Evolutionary conservation across 305 asterid genomes (phyloP).

Genomic region (Fraxinus platypoda): DNA sequence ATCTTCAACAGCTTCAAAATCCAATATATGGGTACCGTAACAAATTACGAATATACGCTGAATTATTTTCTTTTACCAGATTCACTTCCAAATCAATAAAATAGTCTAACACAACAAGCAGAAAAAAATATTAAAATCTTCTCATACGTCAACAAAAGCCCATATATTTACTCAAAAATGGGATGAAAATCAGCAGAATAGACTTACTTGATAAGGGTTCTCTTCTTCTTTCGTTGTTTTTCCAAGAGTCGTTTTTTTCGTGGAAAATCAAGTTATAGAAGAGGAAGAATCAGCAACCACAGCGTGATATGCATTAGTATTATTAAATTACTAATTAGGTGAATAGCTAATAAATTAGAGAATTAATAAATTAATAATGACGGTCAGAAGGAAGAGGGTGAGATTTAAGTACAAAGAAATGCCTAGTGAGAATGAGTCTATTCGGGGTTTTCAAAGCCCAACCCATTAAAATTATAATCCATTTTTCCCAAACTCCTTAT

Average conservation of each 20-base stretch:
- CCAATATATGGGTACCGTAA: background rate
- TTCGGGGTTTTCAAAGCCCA: slow-evolving; percentile 37
- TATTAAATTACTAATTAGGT: slow-evolving; percentile 7
- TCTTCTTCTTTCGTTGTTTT: slow-evolving; percentile 11
- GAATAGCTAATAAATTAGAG: slow-evolving; percentile 15
- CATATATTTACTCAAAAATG: background rate
- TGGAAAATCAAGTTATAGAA: slow-evolving; percentile 25
- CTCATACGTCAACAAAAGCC: slow-evolving; percentile 14
- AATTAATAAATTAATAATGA: slow-evolving; percentile 17
- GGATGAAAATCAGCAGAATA: slow-evolving; percentile 3
- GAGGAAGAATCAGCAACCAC: slow-evolving; percentile 39
- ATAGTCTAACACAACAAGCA: slow-evolving; percentile 27
- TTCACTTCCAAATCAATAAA: slow-evolving; percentile 5
- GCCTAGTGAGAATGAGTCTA: slow-evolving; percentile 22
- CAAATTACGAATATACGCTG: background rate
- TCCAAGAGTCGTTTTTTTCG: slow-evolving; percentile 11
- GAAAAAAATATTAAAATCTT: background rate
- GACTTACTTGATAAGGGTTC: slow-evolving; percentile 56
- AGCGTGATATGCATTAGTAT: slow-evolving; percentile 30
- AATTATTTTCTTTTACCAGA: background rate
- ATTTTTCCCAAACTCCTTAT: too few species aligned
- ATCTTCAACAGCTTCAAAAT: background rate
- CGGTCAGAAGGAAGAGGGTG: background rate
- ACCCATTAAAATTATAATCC: too few species aligned
- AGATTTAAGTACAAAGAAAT: background rate